Percentiles rank a stretch among this genome's conserved stretches.
Conservation (phyloP, 129 eudicot species). For the Ambrosia trifida region DNA sequence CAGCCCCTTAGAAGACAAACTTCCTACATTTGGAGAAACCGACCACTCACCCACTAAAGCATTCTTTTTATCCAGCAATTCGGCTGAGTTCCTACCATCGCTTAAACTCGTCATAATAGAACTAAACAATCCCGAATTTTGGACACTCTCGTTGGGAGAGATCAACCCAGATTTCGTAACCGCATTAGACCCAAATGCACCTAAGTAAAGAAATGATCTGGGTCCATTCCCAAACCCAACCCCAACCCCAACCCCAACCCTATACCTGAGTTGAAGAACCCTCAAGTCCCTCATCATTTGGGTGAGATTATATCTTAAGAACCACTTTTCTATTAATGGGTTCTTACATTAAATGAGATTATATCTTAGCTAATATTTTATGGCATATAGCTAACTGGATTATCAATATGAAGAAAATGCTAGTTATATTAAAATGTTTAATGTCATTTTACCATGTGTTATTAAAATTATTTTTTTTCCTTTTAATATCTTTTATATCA, state of each 20-base stretch:
- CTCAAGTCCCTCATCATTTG: too few relatives aligned
- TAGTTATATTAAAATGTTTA: too few relatives aligned
- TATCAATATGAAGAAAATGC: too few relatives aligned
- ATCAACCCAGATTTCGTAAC: slow-evolving; percentile 39
- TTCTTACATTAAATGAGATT: too few relatives aligned
- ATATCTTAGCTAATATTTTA: too few relatives aligned
- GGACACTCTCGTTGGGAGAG: slow-evolving; percentile 57
- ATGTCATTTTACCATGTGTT: too few relatives aligned
- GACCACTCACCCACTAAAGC: slow-evolving; percentile 19
- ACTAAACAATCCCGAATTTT: slow-evolving; percentile 61
- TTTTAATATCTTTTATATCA: too few relatives aligned
- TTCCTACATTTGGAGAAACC: slow-evolving; percentile 28
- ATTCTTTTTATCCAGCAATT: slow-evolving; percentile 51
- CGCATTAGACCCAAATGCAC: slow-evolving; percentile 41
- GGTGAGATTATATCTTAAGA: too few relatives aligned
- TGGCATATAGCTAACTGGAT: too few relatives aligned
- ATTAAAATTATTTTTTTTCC: too few relatives aligned
- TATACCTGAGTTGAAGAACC: background rate
- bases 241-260: slow-evolving; percentile 27
- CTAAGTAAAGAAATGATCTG: slow-evolving; percentile 74
- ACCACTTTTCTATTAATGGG: too few relatives aligned
- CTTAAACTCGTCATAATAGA: slow-evolving; percentile 75
- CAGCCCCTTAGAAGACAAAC: slow-evolving; percentile 25
- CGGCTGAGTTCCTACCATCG: slow-evolving; percentile 63
- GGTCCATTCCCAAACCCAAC: slow-evolving; percentile 10